phyloP scores from a whole-genome alignment of 2,329 filamentous ascomycete genomes.

The Parascedosporium putredinis region DNA sequence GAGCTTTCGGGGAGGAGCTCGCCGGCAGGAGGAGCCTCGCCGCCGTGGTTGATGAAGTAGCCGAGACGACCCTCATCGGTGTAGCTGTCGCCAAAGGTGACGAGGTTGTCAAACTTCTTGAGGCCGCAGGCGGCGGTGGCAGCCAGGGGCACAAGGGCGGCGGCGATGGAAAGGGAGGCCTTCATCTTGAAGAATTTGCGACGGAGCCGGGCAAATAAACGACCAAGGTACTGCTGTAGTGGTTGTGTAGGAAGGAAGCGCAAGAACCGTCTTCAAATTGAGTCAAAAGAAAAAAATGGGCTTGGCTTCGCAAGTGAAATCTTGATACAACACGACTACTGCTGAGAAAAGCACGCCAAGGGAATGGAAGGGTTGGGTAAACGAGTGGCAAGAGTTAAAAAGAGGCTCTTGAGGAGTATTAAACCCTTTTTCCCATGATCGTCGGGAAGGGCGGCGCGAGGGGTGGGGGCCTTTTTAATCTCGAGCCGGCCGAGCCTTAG shows the following conservation, averaged over 20 bases:
- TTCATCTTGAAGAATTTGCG: conserved; percentile 4
- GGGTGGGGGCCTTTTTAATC: not conserved
- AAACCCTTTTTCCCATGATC: too few relatives aligned
- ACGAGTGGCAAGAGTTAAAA: not conserved
- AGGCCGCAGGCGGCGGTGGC: not conserved
- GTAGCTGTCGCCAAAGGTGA: conserved; percentile 67
- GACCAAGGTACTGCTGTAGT: too few relatives aligned
- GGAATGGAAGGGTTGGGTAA: not conserved
- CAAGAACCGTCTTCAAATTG: too few relatives aligned
- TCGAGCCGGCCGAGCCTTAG: not conserved
- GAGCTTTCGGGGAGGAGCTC: conserved; percentile 32
- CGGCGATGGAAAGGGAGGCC: not conserved
- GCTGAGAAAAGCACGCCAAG: not conserved
- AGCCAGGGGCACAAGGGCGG: not conserved
- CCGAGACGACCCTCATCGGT: conserved; percentile 59
- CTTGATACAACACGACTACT: too few relatives aligned
- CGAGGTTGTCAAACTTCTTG: conserved; percentile 44
- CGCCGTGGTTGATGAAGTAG: conserved; percentile 52
- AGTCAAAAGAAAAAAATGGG: not conserved
- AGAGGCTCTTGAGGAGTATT: not conserved
- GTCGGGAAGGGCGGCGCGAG: not conserved
- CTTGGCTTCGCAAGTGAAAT: too few relatives aligned
- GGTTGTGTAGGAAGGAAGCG: too few relatives aligned
- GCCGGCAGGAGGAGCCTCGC: conserved; percentile 52
- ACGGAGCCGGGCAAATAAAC: too few relatives aligned